A percentile compares a stretch with the other conserved stretches of the same genome.
Evolutionary conservation across 768 basidiomycete genomes (phyloP).

Genomic region (Neoboletus subvelutipes): DNA sequence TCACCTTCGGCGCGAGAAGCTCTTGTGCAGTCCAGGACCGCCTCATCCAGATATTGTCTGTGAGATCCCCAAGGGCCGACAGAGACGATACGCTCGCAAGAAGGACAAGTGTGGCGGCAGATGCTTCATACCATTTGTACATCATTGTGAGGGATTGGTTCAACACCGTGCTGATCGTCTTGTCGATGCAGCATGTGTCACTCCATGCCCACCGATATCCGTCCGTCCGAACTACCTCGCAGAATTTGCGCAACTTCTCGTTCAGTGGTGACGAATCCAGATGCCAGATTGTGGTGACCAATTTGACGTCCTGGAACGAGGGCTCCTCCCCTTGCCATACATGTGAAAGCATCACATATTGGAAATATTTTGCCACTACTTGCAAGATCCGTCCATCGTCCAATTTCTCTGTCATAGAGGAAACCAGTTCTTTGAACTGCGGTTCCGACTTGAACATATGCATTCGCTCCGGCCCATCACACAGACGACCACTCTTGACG

Average conservation of each 20-base stretch:
- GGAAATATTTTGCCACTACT: neutral
- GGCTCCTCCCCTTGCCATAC: neutral
- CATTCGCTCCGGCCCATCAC: neutral
- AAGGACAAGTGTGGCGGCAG: neutral
- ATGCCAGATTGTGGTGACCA: too few species aligned
- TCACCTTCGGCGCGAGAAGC: neutral
- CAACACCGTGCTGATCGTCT: neutral
- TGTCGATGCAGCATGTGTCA: neutral
- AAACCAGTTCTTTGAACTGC: neutral
- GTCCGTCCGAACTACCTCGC: too few species aligned
- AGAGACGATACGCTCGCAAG: neutral
- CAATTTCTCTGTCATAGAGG: neutral
- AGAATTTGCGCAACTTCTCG: too few species aligned
- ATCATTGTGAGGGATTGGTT: neutral
- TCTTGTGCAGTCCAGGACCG: neutral
- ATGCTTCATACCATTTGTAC: neutral
- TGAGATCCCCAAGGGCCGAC: neutral
- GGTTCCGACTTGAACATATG: neutral
- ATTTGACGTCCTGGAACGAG: neutral
- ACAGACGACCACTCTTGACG: neutral
- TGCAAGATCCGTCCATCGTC: neutral
- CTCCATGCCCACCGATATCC: neutral
- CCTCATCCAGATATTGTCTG: neutral
- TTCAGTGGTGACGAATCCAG: too few species aligned
- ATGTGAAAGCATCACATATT: constrained; percentile 2